A percentile compares a stretch with the other conserved stretches of the same genome.
Conservation (phyloP, 768 basidiomycete species). For the Pulveroboletus frians region DNA sequence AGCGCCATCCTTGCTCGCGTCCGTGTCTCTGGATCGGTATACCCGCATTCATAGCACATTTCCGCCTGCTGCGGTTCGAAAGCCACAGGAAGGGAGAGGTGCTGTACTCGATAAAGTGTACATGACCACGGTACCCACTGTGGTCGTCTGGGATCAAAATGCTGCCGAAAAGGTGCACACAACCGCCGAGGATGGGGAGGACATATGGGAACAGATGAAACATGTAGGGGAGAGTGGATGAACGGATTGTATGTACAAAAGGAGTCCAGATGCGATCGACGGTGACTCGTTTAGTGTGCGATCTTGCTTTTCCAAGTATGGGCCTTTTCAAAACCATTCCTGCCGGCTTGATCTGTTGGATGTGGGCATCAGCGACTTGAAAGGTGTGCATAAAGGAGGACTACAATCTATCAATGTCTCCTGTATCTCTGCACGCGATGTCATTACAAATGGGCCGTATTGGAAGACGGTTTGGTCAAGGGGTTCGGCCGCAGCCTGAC, state of each 20-base stretch:
- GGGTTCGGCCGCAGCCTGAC: slow-evolving; percentile 78
- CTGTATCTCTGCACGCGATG: slow-evolving; percentile 71
- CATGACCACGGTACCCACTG: slow-evolving; percentile 57
- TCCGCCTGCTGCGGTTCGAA: slow-evolving; percentile 45
- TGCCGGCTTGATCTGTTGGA: slow-evolving; percentile 56
- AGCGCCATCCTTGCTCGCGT: slow-evolving; percentile 50
- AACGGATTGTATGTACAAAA: neutral
- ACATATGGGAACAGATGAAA: slow-evolving; percentile 67
- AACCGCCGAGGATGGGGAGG: slow-evolving; percentile 42
- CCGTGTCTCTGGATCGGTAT: slow-evolving; percentile 65
- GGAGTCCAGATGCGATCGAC: neutral
- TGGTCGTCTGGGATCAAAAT: slow-evolving; percentile 57
- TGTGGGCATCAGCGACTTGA: slow-evolving; percentile 2
- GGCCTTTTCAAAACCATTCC: slow-evolving; percentile 89
- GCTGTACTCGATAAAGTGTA: slow-evolving; percentile 59
- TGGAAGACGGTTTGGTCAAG: slow-evolving; percentile 86
- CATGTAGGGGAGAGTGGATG: slow-evolving; percentile 37
- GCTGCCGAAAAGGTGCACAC: slow-evolving; percentile 15
- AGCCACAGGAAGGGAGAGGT: slow-evolving; percentile 54
- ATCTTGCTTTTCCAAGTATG: slow-evolving; percentile 85
- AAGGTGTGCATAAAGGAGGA: slow-evolving; percentile 13
- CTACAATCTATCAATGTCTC: slow-evolving; percentile 79
- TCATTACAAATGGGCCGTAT: slow-evolving; percentile 87
- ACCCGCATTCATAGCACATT: slow-evolving; percentile 62
- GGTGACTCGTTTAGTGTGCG: slow-evolving; percentile 31